Conservation (phyloP, 768 basidiomycete species). For the Russula olivacea region DNA sequence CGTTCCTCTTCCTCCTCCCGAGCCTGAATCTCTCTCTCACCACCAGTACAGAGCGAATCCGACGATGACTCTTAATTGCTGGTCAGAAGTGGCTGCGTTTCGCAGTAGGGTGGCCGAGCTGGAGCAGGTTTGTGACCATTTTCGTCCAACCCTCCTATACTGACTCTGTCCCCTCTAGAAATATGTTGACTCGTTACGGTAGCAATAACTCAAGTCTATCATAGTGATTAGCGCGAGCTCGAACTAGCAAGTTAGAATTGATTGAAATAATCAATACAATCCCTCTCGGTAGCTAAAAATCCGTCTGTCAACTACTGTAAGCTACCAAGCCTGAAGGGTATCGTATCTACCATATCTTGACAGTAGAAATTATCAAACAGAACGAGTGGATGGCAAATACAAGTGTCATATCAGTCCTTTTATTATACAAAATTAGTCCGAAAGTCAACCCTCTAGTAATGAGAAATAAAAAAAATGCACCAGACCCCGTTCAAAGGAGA, state of each 20-base stretch:
- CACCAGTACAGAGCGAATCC: slow-evolving; percentile 35
- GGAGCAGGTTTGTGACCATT: slow-evolving; percentile 54
- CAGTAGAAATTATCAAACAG: neutral
- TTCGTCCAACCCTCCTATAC: neutral
- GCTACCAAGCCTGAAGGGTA: neutral
- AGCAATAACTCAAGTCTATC: slow-evolving; percentile 4
- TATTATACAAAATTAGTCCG: neutral
- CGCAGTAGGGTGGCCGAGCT: slow-evolving; percentile 59
- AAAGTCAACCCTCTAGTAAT: neutral
- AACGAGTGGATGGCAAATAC: slow-evolving; percentile 8
- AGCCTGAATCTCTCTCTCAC: neutral
- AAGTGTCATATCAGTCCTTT: neutral
- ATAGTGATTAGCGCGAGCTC: neutral
- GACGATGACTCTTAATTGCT: slow-evolving; percentile 61
- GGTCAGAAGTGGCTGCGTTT: slow-evolving; percentile 65
- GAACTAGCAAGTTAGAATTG: neutral
- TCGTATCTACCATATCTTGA: neutral
- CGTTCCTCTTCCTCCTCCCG: slow-evolving; percentile 26
- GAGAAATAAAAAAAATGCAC: neutral
- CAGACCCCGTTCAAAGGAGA: neutral
- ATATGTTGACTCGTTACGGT: slow-evolving; percentile 51
- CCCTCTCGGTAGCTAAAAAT: neutral
- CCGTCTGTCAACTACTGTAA: neutral
- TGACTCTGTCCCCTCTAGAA: slow-evolving; percentile 37
- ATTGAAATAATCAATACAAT: neutral